Evolutionary conservation across 768 basidiomycete species (phyloP).

Genomic region (Boletus rubescentipes): DNA sequence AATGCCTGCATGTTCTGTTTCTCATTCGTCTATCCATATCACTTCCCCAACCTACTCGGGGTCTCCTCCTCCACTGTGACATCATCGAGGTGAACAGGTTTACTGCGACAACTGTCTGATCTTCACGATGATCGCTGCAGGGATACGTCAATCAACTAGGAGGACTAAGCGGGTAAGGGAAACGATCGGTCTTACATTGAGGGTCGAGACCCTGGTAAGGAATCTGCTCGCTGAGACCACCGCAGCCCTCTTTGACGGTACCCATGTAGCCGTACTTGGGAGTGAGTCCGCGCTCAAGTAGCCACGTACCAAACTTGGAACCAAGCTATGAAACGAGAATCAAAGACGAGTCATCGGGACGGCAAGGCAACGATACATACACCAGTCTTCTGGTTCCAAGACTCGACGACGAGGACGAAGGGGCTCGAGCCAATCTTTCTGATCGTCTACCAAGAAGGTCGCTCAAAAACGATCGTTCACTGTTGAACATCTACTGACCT

Average conservation of each 20-base stretch:
- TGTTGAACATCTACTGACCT: slow-evolving; percentile 40
- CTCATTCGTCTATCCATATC: neutral
- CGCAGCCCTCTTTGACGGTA: slow-evolving; percentile 70
- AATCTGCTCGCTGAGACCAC: slow-evolving; percentile 83
- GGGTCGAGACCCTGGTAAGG: slow-evolving; percentile 79
- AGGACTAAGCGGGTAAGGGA: neutral
- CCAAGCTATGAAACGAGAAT: slow-evolving; percentile 49
- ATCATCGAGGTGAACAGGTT: neutral
- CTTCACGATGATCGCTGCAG: slow-evolving; percentile 45
- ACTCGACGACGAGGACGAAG: slow-evolving; percentile 85
- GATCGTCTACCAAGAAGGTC: slow-evolving; percentile 41
- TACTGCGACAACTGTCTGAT: slow-evolving; percentile 42
- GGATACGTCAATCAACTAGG: neutral
- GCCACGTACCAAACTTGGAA: slow-evolving; percentile 83
- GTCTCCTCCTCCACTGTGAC: no score
- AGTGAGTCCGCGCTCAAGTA: slow-evolving; percentile 76
- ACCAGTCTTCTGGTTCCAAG: slow-evolving; percentile 89
- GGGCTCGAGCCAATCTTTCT: slow-evolving; percentile 69
- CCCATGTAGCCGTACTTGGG: slow-evolving; percentile 84
- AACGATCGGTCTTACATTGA: slow-evolving; percentile 50
- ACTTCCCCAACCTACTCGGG: no score
- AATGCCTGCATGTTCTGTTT: neutral
- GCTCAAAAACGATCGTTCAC: neutral
- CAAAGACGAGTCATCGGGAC: neutral
- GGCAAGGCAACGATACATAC: slow-evolving; percentile 29